Evolutionary conservation across 139 green algal genomes (phyloP).

Genomic region (Astrephomene gubernaculifera): DNA sequence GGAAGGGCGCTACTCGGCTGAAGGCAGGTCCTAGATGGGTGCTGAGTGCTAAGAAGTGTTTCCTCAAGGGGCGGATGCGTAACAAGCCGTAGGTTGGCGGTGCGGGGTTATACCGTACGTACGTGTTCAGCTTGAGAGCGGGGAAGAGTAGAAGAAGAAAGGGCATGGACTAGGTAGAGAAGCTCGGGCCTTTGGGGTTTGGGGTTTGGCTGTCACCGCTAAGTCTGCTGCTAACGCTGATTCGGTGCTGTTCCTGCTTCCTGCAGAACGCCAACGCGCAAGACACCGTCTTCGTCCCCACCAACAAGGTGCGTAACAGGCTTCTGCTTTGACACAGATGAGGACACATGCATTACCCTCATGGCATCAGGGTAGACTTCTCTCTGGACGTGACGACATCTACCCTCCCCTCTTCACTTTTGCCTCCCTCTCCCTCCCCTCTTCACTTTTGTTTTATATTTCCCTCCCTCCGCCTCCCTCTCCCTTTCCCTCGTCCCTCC

Average conservation of each 20-base stretch:
- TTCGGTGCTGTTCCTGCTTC: not conserved
- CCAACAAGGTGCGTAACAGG: not conserved
- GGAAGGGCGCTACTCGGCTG: not conserved
- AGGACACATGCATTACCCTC: not conserved
- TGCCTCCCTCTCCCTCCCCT: not conserved
- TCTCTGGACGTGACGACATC: not conserved
- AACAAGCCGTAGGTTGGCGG: too few relatives aligned
- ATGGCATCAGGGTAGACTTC: not conserved
- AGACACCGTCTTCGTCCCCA: conserved; percentile 1
- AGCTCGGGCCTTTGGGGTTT: too few relatives aligned
- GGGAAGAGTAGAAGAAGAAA: too few relatives aligned
- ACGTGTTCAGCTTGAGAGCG: too few relatives aligned
- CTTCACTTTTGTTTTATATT: not conserved
- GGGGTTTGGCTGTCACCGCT: too few relatives aligned
- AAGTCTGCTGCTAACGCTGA: too few relatives aligned
- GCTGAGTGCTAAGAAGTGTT: not conserved
- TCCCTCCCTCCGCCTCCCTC: not conserved
- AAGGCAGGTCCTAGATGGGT: not conserved
- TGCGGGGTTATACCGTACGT: too few relatives aligned
- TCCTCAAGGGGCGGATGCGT: too few relatives aligned
- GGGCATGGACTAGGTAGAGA: not conserved
- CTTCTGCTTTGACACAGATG: not conserved
- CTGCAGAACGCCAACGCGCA: not conserved
- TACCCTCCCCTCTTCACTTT: not conserved
- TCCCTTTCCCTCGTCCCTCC: not conserved